phyloP scores from a whole-genome alignment of 1,284 basidiomycete species.

The Tilletia indica region DNA sequence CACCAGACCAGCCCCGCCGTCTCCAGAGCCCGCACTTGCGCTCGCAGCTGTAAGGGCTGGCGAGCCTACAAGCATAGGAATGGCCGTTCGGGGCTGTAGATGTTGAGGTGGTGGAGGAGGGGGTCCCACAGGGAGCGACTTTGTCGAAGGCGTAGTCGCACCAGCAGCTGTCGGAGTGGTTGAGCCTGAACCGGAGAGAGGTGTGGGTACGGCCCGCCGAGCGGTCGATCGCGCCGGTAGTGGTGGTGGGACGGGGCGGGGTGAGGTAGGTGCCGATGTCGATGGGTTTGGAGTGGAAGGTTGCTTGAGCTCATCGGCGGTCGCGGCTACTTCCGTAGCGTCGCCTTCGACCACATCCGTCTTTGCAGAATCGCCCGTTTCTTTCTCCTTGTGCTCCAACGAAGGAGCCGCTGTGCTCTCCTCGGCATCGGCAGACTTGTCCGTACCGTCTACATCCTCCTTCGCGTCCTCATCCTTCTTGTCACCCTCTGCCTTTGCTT shows the following conservation, averaged over 20 bases:
- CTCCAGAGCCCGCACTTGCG: constrained; percentile 23
- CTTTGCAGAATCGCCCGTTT: not conserved
- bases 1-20: constrained; percentile 17
- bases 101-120: not conserved
- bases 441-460: constrained; percentile 10
- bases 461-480: not conserved
- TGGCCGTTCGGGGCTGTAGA: not conserved
- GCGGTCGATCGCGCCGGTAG: constrained; percentile 20
- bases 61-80: not conserved
- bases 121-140: not conserved
- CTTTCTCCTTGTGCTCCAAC: constrained; percentile 4
- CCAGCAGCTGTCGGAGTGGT: not conserved
- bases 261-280: not conserved
- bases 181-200: not conserved
- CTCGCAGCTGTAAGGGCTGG: not conserved
- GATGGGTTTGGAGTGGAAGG: not conserved
- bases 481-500: not conserved
- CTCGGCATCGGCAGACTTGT: not conserved
- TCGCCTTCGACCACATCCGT: not conserved
- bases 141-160: not conserved
- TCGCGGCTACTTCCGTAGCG: not conserved
- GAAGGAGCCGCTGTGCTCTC: not conserved
- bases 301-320: constrained; percentile 2
- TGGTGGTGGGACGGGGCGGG: constrained; percentile 17
- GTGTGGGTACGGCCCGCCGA: not conserved